These are phyloP conservation scores for Saccharomyces cerevisiae DNA, from an alignment of 805 yeast genomes.

Conservation along the genomic window DNA sequence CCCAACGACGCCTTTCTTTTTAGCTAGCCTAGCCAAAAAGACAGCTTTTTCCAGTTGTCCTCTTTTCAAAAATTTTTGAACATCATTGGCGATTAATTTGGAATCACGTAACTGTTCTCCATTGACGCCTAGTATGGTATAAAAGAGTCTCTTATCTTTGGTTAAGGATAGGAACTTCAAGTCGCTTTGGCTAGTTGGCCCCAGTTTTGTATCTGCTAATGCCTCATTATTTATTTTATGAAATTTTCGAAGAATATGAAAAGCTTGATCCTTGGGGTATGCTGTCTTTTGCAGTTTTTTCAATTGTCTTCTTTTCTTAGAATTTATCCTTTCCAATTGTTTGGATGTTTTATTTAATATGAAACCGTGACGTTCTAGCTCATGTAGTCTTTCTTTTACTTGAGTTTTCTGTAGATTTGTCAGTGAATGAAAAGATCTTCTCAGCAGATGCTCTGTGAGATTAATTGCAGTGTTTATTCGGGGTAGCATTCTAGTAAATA, in stretches of 20 bases:
- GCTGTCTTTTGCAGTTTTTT: conserved; percentile 21
- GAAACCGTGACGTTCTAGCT: conserved; percentile 9
- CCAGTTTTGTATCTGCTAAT: conserved; percentile 20
- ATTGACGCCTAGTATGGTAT: conserved; percentile 50
- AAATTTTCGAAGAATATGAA: conserved; percentile 14
- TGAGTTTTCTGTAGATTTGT: conserved; percentile 7
- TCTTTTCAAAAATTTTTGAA: conserved; percentile 41
- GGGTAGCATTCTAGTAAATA: background rate
- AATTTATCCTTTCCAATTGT: conserved; percentile 11
- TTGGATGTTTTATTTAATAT: conserved; percentile 15
- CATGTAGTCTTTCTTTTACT: conserved; percentile 14
- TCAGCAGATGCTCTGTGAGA: background rate
- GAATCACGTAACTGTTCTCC: conserved; percentile 54
- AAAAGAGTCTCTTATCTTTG: conserved; percentile 40
- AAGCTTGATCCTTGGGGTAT: conserved; percentile 24
- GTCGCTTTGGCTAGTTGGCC: conserved; percentile 33
- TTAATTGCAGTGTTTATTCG: background rate
- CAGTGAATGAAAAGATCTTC: background rate
- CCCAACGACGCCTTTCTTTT: conserved; percentile 46
- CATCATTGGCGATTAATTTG: conserved; percentile 45
- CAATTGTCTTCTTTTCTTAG: conserved; percentile 10
- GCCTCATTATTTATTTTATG: conserved; percentile 15
- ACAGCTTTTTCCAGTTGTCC: conserved; percentile 47
- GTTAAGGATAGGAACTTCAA: conserved; percentile 23
- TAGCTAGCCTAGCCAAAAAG: conserved; percentile 41